Evolutionary conservation across 2,329 filamentous ascomycete genomes (phyloP).

Genomic region (Graphilbum sp.): DNA sequence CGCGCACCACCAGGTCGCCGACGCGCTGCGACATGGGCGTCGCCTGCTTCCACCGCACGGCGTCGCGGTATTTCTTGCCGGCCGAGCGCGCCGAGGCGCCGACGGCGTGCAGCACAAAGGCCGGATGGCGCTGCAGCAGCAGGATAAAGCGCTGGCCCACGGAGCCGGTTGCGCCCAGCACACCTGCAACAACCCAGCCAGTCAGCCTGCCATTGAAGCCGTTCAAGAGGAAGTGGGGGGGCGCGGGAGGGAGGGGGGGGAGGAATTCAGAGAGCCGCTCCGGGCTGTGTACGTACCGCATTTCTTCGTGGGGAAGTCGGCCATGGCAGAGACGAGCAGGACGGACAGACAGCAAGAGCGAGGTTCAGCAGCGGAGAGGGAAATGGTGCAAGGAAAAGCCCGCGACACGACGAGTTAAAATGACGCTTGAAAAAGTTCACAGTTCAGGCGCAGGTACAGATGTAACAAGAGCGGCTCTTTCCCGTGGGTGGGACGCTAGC

Average conservation of each 20-base stretch:
- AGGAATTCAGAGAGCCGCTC: neutral
- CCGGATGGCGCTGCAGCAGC: conserved; percentile 72
- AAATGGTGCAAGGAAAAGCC: no score
- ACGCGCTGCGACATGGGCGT: conserved; percentile 58
- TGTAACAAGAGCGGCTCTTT: no score
- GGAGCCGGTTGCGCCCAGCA: conserved; percentile 83
- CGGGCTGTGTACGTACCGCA: conserved; percentile 7
- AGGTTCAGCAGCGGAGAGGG: no score
- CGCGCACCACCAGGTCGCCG: conserved; percentile 67
- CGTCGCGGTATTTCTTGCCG: conserved; percentile 89
- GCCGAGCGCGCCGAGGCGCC: conserved; percentile 81
- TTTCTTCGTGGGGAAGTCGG: conserved; percentile 10
- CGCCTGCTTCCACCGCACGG: conserved; percentile 88
- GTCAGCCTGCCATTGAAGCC: neutral
- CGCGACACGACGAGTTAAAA: no score
- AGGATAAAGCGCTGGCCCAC: conserved; percentile 94
- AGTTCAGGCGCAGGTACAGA: no score
- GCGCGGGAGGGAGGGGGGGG: no score
- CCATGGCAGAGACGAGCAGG: no score
- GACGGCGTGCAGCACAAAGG: conserved; percentile 72
- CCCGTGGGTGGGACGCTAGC: no score
- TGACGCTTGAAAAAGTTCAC: no score
- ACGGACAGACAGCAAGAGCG: no score
- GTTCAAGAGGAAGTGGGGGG: neutral
- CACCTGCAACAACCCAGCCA: conserved; percentile 37